Evolutionary conservation across 2,329 filamentous ascomycete species (phyloP), one percentile per base, ranked within the genome.

Genomic region (Apiospora sp.): DNA sequence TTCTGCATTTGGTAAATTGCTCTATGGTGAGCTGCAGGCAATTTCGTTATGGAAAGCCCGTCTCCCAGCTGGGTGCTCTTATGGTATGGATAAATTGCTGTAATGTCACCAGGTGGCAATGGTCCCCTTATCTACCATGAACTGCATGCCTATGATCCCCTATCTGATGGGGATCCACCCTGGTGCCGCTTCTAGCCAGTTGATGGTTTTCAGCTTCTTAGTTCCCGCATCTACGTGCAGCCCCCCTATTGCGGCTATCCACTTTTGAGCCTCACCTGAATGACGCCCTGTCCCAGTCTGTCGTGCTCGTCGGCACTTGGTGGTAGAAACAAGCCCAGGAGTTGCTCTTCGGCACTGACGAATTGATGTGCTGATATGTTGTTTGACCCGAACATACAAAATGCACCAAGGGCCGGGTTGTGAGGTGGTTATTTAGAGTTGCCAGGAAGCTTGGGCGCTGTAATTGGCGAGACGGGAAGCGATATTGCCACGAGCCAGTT

Each of bases 111-210:
- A 13, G 37, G 37, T 41, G 37, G 22, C 30, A 19, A 34, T n/a
- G 22, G n/a, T 41, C 19, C 58, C 34, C n/a, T 34, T 7, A 64
- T 51, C 49, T 51, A 24, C 22, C 19, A 49, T 37, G 30, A 10
- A 41, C 10, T 41, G 10, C 37, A 41, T 10, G 10, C 37, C 3
- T 19, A 34, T 12, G 5, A 13, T 41, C 58, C 13, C 34, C 58
- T 61, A 61, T 61, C 58, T 41, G 58, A 41, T 41, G 30, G 8
- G 34, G 58, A 41, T 61, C 58, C 58, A 64, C 58, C 58, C 22
- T 41, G 34, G 58, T 6, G 30, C n/a, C 58, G 49, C n/a, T 24
- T 51, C n/a, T 24, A 51, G n/a, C 10, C 24, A 51, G 49, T 64
- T 64, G 58, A 41, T 41, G 7, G 19, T 34, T 61, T 61, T 61